A percentile compares a stretch with the other conserved stretches of the same genome.
phyloP scores from a whole-genome alignment of 306 rosid species.

The Vachellia collinsii region DNA sequence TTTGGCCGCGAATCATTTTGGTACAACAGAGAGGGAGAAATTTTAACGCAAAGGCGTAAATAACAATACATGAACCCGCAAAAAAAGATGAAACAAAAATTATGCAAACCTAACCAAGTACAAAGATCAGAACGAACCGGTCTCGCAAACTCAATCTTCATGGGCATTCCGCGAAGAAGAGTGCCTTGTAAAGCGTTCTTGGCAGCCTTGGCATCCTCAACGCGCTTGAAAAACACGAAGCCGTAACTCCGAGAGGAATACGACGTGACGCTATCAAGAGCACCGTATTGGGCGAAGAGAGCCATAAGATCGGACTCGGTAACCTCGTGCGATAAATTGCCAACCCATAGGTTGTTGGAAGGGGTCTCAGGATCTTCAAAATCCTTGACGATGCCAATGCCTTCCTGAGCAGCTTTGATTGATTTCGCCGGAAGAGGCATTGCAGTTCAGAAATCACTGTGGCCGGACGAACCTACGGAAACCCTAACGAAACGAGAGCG shows the following conservation, averaged over 20 bases:
- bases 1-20: neutral
- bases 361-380: constrained; percentile 57
- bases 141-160: constrained; percentile 84
- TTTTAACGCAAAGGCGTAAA: constrained; percentile 15
- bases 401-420: constrained; percentile 36
- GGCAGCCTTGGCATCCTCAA: constrained; percentile 88
- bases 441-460: constrained; percentile 9
- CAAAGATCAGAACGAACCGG: constrained; percentile 80
- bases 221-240: constrained; percentile 67
- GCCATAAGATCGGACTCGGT: constrained; percentile 80
- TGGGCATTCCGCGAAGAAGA: constrained; percentile 50
- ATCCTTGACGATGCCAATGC: constrained; percentile 11
- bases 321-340: constrained; percentile 77
- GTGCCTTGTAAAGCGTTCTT: constrained; percentile 71
- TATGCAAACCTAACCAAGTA: constrained; percentile 45
- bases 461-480: neutral
- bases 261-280: constrained; percentile 81
- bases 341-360: constrained; percentile 92
- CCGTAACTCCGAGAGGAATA: constrained; percentile 87
- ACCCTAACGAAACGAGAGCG: neutral
- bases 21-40: neutral
- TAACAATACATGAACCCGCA: constrained; percentile 33
- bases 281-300: constrained; percentile 77
- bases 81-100: constrained; percentile 9
- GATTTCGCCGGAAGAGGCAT: constrained; percentile 72